Conservation (phyloP, 352 stramenopile genomes). For the Phytophthora idaei region DNA sequence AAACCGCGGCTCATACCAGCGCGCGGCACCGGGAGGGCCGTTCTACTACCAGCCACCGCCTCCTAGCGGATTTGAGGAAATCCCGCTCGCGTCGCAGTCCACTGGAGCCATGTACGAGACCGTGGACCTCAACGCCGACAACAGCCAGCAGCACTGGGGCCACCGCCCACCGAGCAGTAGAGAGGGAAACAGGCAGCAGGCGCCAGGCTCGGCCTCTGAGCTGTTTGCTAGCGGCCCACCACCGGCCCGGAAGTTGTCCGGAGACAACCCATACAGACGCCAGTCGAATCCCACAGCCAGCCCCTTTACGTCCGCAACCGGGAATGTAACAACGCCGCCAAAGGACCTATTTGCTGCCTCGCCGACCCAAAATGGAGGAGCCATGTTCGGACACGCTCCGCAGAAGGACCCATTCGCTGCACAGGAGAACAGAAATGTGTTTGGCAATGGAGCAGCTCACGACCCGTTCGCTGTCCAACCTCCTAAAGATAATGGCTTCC, state of each 20-base stretch:
- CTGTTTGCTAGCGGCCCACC: conserved; percentile 30
- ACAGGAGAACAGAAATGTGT: conserved; percentile 22
- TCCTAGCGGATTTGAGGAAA: conserved; percentile 32
- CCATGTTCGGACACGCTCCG: neutral
- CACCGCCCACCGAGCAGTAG: conserved; percentile 9
- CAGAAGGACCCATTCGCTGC: conserved; percentile 15
- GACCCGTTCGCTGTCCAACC: conserved; percentile 26
- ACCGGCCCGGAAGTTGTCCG: conserved; percentile 22
- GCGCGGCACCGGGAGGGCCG: conserved; percentile 24
- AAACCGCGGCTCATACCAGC: conserved; percentile 41
- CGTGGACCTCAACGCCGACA: conserved; percentile 49
- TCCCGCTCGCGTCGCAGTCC: conserved; percentile 39
- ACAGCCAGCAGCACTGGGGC: conserved; percentile 18
- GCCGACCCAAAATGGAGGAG: conserved; percentile 1
- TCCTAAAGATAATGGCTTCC: conserved; percentile 9
- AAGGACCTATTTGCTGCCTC: conserved; percentile 14
- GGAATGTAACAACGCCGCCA: conserved; percentile 7
- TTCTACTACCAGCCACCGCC: conserved; percentile 44
- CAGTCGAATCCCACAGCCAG: conserved; percentile 10
- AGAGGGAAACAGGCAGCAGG: conserved; percentile 3
- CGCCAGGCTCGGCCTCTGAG: conserved; percentile 21
- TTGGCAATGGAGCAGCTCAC: conserved; percentile 8
- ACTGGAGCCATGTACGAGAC: conserved; percentile 48
- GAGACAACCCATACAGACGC: conserved; percentile 26
- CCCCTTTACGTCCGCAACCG: conserved; percentile 7